A percentile compares a stretch with the other conserved stretches of the same genome.
Conservation (phyloP, 208 protist genomes). For the Balamuthia mandrillaris region DNA sequence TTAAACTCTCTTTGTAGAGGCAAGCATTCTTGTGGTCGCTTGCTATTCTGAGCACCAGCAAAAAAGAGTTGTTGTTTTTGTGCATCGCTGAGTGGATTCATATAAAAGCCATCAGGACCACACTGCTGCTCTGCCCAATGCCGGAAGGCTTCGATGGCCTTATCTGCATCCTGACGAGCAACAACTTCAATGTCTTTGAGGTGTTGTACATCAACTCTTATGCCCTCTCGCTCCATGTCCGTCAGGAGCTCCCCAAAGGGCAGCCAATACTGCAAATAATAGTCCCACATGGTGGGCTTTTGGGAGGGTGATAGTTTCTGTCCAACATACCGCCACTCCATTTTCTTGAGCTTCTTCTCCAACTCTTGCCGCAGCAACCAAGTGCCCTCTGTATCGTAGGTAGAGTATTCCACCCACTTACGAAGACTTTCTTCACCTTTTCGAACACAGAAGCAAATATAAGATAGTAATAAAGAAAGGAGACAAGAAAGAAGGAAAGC, state of each 20-base stretch:
- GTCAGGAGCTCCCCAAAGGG: conserved; percentile 74
- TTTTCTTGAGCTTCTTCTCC: conserved; percentile 42
- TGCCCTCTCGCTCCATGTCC: conserved; percentile 69
- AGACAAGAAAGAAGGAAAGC: too few species aligned
- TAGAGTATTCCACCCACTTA: conserved; percentile 65
- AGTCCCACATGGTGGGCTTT: conserved; percentile 62
- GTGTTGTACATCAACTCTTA: conserved; percentile 34
- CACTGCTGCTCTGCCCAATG: conserved; percentile 47
- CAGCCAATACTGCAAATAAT: conserved; percentile 59
- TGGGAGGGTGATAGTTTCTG: neutral
- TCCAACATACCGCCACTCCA: conserved; percentile 48
- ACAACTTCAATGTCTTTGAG: conserved; percentile 1
- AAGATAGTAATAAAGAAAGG: too few species aligned
- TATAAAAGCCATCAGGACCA: conserved; percentile 12
- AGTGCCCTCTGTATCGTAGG: conserved; percentile 28
- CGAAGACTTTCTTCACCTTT: neutral
- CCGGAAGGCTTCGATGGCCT: conserved; percentile 22
- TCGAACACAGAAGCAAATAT: neutral
- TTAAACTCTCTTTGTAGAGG: conserved; percentile 48
- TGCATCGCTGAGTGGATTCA: conserved; percentile 48
- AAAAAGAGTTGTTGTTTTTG: conserved; percentile 64
- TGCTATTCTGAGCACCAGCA: conserved; percentile 39
- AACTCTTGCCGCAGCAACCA: conserved; percentile 41
- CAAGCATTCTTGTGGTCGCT: conserved; percentile 38
- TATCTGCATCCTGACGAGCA: conserved; percentile 30